Conservation (phyloP, 371 early-diverging fungal species). For the Phascolomyces articulosus region DNA sequence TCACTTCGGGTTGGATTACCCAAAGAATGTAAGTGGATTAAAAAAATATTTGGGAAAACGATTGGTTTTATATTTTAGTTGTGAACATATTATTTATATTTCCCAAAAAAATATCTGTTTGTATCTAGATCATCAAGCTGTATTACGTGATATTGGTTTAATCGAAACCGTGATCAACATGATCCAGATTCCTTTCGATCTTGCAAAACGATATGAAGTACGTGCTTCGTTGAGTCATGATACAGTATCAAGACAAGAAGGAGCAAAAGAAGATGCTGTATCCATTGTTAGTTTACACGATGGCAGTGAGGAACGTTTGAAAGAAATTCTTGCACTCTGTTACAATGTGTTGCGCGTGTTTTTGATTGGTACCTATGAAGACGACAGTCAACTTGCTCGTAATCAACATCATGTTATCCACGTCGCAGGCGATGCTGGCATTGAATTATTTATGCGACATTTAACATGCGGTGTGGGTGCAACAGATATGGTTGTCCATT, state of each 20-base stretch:
- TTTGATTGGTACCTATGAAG: conserved; percentile 13
- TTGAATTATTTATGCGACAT: conserved; percentile 31
- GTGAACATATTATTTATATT: neutral
- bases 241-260: conserved; percentile 1
- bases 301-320: conserved; percentile 18
- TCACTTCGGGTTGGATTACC: conserved; percentile 49
- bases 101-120: too few relatives aligned
- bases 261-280: conserved; percentile 13
- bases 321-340: conserved; percentile 24
- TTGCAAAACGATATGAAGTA: conserved; percentile 31
- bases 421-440: conserved; percentile 25
- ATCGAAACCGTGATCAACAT: conserved; percentile 45
- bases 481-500: conserved; percentile 26
- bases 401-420: conserved; percentile 29
- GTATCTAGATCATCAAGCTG: conserved; percentile 45
- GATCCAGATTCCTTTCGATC: conserved; percentile 47
- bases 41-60: neutral
- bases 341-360: conserved; percentile 38
- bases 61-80: too few relatives aligned
- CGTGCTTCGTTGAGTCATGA: conserved; percentile 6
- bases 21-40: conserved; percentile 31
- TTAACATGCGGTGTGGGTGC: conserved; percentile 31
- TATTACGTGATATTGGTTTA: conserved; percentile 55
- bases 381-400: conserved; percentile 12
- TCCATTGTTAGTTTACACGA: conserved; percentile 6